Evolutionary conservation across 345 rosid species (phyloP), one percentile per base, ranked within the genome.

Genomic region (Hibiscus syriacus): DNA sequence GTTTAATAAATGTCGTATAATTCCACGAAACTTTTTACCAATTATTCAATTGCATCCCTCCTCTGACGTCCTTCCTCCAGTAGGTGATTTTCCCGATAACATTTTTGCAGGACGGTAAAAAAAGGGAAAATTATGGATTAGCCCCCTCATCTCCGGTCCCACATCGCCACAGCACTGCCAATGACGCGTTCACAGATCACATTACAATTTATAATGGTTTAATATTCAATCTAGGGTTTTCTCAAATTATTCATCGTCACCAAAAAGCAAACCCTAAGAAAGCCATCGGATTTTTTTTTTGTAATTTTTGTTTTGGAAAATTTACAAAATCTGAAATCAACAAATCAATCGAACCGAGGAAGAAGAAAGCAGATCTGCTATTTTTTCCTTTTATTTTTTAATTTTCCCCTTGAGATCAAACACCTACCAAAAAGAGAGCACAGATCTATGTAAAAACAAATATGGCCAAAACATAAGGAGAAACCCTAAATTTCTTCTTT

Each of bases 141-240:
- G n/a, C 14, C 6, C 54, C 54, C 67, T 26, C 13, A 8, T 3
- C 13, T 36, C 25, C 25, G 23, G 55, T 50, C 55, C 55, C 23
- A 2, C 23, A 23, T 3, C 54, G 25, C 19, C 55, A 19, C 67
- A 16, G 38, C 55, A 50, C 7, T 50, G 55, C 55, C 36, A 25
- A 29, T 26, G 36, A 43, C 53, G 53, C 67, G 1, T 19, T 59
- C 46, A 32, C 63, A 32, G 48, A 12, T 45, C 49, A 45, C 14
- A 45, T 45, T 45, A 5, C 6, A 57, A 29, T 32, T 58, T 34
- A 59, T 58, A 36, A 36, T 36, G 41, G 27, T 36, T 38, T 60
- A 38, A 17, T 57, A 45, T 36, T 34, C 38, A 84, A 83, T 80
- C 84, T 83, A 85, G 88, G 92, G 90, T 87, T 82, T 77, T 26